These are phyloP conservation scores for Lavandula angustifolia DNA, from an alignment of 257 asterid genomes.

Conservation along the genomic window DNA sequence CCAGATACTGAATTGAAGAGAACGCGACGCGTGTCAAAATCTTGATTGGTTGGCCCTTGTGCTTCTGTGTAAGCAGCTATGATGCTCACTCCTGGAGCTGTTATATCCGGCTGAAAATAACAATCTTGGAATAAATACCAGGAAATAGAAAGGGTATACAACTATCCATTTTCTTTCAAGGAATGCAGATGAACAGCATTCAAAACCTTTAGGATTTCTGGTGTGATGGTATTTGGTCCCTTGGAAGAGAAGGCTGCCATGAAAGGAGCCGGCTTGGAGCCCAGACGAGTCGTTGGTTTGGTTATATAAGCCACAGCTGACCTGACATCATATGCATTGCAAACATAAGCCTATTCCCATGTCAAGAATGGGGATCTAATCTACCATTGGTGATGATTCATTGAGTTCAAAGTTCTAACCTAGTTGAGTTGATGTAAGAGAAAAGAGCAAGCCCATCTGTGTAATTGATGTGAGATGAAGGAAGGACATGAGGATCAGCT, in stretches of 20 bases:
- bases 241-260: slow-evolving; percentile 89
- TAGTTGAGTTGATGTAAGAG: slow-evolving; percentile 51
- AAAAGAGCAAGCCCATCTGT: slow-evolving; percentile 64
- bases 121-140: background rate
- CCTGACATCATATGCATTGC: slow-evolving; percentile 36
- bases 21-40: slow-evolving; percentile 59
- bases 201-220: slow-evolving; percentile 78
- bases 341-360: background rate
- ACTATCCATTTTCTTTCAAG: background rate
- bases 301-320: slow-evolving; percentile 63
- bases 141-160: background rate
- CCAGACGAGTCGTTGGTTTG: slow-evolving; percentile 51
- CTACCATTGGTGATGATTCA: background rate
- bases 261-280: slow-evolving; percentile 76
- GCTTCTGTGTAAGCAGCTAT: slow-evolving; percentile 82
- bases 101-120: slow-evolving; percentile 81
- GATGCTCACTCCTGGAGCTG: slow-evolving; percentile 93
- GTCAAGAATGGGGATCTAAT: background rate
- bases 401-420: slow-evolving; percentile 45
- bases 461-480: slow-evolving; percentile 81
- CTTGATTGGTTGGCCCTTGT: slow-evolving; percentile 68
- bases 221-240: slow-evolving; percentile 70
- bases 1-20: slow-evolving; percentile 71
- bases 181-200: slow-evolving; percentile 12
- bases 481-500: slow-evolving; percentile 86